phyloP scores from a whole-genome alignment of 306 rosid genomes.

The Acacia confusa region DNA sequence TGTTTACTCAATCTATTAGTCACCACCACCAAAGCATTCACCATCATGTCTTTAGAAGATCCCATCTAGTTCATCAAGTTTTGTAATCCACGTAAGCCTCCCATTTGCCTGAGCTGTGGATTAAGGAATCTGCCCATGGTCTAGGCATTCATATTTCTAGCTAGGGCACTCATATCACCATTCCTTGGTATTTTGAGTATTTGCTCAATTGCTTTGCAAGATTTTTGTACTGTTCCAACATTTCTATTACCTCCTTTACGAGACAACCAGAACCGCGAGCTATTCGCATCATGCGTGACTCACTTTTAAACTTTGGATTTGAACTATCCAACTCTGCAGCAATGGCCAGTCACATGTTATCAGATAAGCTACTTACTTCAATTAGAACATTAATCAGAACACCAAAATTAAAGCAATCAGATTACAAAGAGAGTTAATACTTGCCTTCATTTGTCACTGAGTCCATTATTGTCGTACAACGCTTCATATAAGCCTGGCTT shows the following conservation, averaged over 20 bases:
- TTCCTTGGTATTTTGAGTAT: constrained; percentile 24
- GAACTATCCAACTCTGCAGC: constrained; percentile 82
- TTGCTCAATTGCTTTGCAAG: constrained; percentile 59
- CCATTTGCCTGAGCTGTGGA: constrained; percentile 85
- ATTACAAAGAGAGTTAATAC: too few relatives aligned
- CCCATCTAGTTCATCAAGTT: constrained; percentile 93
- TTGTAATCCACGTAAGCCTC: constrained; percentile 84
- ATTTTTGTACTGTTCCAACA: constrained; percentile 88
- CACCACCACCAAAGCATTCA: constrained; percentile 78
- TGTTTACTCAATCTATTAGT: constrained; percentile 38
- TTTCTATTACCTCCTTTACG: constrained; percentile 66
- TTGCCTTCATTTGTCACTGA: constrained; percentile 70
- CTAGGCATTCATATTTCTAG: constrained; percentile 82
- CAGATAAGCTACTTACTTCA: background rate
- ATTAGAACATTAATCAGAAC: background rate
- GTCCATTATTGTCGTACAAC: constrained; percentile 80
- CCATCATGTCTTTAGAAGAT: constrained; percentile 75
- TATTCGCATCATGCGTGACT: constrained; percentile 77
- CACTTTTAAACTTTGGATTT: constrained; percentile 75
- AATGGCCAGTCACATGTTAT: constrained; percentile 27
- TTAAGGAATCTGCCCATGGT: constrained; percentile 87
- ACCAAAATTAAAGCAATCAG: too few relatives aligned
- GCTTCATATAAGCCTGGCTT: constrained; percentile 67
- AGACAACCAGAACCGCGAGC: constrained; percentile 85
- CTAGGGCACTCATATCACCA: constrained; percentile 57